Evolutionary conservation across 2,329 filamentous ascomycete genomes (phyloP), one percentile per base, ranked within the genome.

Genomic region (Neopestalotiopsis rosae): DNA sequence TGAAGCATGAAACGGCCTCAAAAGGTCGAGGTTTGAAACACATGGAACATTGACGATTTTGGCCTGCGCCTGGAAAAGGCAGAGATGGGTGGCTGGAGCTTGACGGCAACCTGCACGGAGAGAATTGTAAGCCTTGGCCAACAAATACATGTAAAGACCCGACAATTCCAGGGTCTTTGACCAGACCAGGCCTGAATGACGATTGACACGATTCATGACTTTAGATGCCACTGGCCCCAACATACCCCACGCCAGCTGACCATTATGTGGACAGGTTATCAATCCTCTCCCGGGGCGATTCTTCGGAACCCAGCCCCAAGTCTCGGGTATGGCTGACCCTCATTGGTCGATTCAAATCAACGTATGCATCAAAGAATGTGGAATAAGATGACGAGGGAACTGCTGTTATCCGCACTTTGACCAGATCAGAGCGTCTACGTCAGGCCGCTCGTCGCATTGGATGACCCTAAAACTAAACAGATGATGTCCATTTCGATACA

Each of bases 31-130:
- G 68, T 72, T 69, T 75, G 74, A 74, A 76, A 76, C 73, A 75
- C 10, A 57, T 20, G 67, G 69, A 71, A 69, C 66, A 74, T 72
- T 69, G 70, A 70, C 69, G 67, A 68, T 59, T 70, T 72, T 72
- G 71, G 69, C 67, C 74, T 68, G 71, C 72, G 71, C 66, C 66
- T 71, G 69, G 69, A 71, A 66, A 66, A 67, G 17, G 13, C 12
- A 42, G 30, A 63, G 63, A 63, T 67, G 72, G 75, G 73, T 81
- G 76, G 78, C 76, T 78, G 75, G 76, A 76, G 73, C 73, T 74
- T 73, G 71, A 78, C 80, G 81, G 81, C 76, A 79, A 77, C 76
- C 74, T 79, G 79, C 81, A 79, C 81, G 80, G 14, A 79, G 75
- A 38, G 74, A 79, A 74, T 72, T 70, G 71, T 17, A 14, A 17